Base-by-base conservation (phyloP, 2,329 filamentous ascomycete species). In the Aureobasidium musti region DNA sequence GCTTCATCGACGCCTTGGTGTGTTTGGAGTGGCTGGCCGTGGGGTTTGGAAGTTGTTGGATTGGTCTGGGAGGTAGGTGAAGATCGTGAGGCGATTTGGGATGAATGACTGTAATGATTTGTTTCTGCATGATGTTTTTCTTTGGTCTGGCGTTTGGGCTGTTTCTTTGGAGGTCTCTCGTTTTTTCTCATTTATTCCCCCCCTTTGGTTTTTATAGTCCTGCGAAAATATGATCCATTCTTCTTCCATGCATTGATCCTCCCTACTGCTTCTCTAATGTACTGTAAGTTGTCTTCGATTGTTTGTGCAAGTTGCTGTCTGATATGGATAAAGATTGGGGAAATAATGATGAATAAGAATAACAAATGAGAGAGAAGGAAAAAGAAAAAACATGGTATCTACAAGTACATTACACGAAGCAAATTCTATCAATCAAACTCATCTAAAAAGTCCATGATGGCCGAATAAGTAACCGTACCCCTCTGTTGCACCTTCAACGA, bases 361-460 rank as follows among this genome's bases (percentile, higher is more conserved):
- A 14, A 23, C 10, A 10, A 45, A 26, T 23, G 5, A 26, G 23
- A 47, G 26, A 26, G 3, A 23, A 47, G 19, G 11, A 28, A 11
- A 37, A 14, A 3, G 33, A 41, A 56, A 41, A 56, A 56, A n/a
- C n/a, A 2, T 52, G 7, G 17, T 30, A 52, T 30, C 3, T 52
- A 30, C 26, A 52, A 19, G 4, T 19, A 52, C 47, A 52, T 30
- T 19, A 52, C 14, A 39, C 14, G 35, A 39, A 39, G 14, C 3
- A 39, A 39, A 39, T 17, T 3, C 13, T 4, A 17, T 39, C 35
- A 64, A 26, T 54, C 49, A 11, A 64, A 54, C 37, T 54, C 49
- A 19, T 64, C 61, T 10, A 64, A 26, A 35, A 64, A 64, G 26
- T 64, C 61, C 35, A 64, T 54, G 19, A 64, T 64, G 11, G 41